These are phyloP conservation scores for Oryza brachyantha DNA, from an alignment of 176 grass and related monocot genomes.

Conservation along the genomic window DNA sequence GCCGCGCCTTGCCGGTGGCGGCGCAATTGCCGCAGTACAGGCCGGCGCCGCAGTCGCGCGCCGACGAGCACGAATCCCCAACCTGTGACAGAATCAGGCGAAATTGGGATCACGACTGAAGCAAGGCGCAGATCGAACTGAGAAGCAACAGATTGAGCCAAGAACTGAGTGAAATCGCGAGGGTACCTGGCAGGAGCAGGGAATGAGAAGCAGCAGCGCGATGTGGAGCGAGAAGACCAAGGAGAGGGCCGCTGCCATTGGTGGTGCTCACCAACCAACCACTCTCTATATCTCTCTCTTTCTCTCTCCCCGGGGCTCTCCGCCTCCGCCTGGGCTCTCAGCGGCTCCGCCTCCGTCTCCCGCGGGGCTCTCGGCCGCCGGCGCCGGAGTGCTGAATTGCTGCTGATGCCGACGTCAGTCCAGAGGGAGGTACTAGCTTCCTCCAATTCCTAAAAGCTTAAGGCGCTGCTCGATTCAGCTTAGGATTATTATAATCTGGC, in stretches of 20 bases:
- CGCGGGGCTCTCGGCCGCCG: too few species aligned
- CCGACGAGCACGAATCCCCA: conserved; percentile 60
- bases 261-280: conserved; percentile 17
- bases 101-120: not conserved
- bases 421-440: too few species aligned
- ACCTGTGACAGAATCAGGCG: conserved; percentile 29
- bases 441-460: too few species aligned
- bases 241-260: conserved; percentile 31
- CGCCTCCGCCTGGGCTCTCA: too few species aligned
- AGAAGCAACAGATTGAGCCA: not conserved
- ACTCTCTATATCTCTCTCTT: too few species aligned
- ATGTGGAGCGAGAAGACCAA: conserved; percentile 19
- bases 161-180: not conserved
- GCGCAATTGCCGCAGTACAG: conserved; percentile 90
- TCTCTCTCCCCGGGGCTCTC: too few species aligned
- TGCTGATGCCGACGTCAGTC: too few species aligned
- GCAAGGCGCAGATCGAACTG: conserved; percentile 10
- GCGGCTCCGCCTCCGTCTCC: too few species aligned
- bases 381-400: too few species aligned
- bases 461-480: too few species aligned
- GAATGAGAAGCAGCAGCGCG: conserved; percentile 17
- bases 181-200: conserved; percentile 40
- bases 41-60: conserved; percentile 58
- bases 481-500: too few species aligned
- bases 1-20: conserved; percentile 47